Evolutionary conservation across 1,284 basidiomycete genomes (phyloP).

Genomic region (Austroboletus niveus): DNA sequence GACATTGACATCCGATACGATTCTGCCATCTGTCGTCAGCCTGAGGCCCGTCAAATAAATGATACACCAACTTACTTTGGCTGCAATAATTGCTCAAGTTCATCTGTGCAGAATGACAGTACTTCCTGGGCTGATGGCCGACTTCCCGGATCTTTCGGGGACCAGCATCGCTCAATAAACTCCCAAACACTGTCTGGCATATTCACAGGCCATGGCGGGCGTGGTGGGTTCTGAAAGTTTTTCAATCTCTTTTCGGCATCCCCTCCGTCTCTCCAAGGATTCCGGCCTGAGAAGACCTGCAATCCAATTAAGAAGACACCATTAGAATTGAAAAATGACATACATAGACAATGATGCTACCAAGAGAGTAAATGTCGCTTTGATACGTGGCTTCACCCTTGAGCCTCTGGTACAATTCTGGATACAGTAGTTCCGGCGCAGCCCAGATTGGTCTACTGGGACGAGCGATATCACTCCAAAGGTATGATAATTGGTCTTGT

Average conservation of each 20-base stretch:
- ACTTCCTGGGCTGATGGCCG: constrained; percentile 4
- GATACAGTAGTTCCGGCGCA: constrained; percentile 6
- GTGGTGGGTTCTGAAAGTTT: constrained; percentile 2
- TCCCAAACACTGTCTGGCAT: constrained; percentile 6
- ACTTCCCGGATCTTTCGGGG: neutral
- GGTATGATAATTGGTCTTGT: neutral
- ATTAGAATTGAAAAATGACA: neutral
- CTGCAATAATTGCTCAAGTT: neutral
- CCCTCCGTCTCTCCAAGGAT: neutral
- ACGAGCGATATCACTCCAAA: neutral
- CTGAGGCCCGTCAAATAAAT: neutral
- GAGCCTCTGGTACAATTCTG: neutral
- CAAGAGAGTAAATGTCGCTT: constrained; percentile 11
- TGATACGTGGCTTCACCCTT: neutral
- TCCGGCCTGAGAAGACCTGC: constrained; percentile 3
- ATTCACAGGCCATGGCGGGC: constrained; percentile 1
- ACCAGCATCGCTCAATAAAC: constrained; percentile 11
- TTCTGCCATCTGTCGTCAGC: neutral
- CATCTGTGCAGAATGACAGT: neutral
- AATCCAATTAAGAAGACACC: neutral
- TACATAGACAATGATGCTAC: constrained; percentile 5
- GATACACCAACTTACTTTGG: neutral
- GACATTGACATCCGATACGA: neutral
- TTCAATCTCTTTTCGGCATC: neutral
- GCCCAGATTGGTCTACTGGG: neutral